phyloP scores from a whole-genome alignment of 2,329 filamentous ascomycete species.

The Huntiella savannae region DNA sequence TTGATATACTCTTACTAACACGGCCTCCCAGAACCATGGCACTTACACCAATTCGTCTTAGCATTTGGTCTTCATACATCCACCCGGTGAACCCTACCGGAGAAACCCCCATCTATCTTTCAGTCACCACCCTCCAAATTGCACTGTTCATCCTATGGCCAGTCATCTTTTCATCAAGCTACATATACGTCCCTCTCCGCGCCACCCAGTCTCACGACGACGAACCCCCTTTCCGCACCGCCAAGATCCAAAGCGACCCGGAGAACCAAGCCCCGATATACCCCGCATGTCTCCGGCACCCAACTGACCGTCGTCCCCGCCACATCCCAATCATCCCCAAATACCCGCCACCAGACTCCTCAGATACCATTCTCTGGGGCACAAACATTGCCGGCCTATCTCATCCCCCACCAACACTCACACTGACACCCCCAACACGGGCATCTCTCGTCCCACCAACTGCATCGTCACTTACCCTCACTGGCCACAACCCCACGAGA shows the following conservation, averaged over 20 bases:
- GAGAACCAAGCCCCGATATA: conserved; percentile 5
- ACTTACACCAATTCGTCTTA: conserved; percentile 14
- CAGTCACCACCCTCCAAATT: conserved; percentile 10
- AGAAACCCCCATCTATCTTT: conserved; percentile 8
- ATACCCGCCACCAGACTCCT: conserved; percentile 1
- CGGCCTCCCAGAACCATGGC: conserved; percentile 18
- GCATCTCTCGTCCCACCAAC: neutral
- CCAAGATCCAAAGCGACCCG: neutral
- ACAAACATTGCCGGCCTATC: conserved; percentile 12
- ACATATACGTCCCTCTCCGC: conserved; percentile 8
- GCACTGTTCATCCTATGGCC: conserved; percentile 7
- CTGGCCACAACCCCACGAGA: neutral
- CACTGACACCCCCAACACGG: neutral
- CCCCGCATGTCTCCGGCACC: conserved; percentile 4
- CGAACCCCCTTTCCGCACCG: neutral
- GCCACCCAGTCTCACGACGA: conserved; percentile 8
- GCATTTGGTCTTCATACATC: no score
- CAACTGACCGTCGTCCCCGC: neutral
- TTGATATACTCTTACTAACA: neutral
- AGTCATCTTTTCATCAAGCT: conserved; percentile 2
- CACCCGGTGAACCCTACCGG: no score
- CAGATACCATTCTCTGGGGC: conserved; percentile 7
- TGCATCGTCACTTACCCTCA: neutral
- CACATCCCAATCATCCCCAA: conserved; percentile 16
- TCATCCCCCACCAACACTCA: conserved; percentile 13